Base-by-base conservation (phyloP, 352 stramenopile species). In the Phytophthora quininea region DNA sequence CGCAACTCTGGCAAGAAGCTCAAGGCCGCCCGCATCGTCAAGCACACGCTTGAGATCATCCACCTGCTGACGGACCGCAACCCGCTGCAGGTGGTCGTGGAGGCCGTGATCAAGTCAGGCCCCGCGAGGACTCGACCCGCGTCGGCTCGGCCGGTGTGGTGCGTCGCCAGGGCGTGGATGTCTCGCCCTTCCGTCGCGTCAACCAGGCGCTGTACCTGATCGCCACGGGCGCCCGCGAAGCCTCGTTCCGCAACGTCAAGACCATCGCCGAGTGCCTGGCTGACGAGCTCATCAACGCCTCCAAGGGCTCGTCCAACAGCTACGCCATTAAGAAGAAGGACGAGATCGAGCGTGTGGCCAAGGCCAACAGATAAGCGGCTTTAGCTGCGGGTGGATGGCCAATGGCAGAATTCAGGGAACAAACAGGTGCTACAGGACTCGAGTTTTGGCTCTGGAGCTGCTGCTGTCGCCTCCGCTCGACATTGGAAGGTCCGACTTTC, bases 321-420 rank as follows among this genome's bases (percentile, higher is more conserved):
- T 99, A 99, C 84, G 97, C 98, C 77, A 99, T 99, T 88, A 99
- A 99, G 97, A 99, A 99, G 92, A 99, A 99, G 95, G 98, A 99
- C 88, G 98, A 99, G 85, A 99, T 99, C 80, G 98, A 99, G 93
- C 97, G 98, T 97, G 98, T 99, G 64, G 97, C 98, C 82, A 99
- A 99, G 97, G 98, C 96, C 67, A 99, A 99, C 92, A 98, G 98
- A 97, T 99, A 99, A 99, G 82, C 67, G 62, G 73, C 12, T 19
- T 14, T 29, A 24, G 19, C 19, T 24, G 19, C 0, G 19, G 19
- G 19, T 24, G 19, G 19, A 24, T 24, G 19, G 19, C 19, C 19
- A 24, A 24, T 24, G 19, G 19, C 19, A 24, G 19, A 0, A 24
- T 24, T 24, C 19, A 24, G 19, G 19, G 19, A 24, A 24, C 19